Conservation (phyloP, 768 basidiomycete species). For the Ramaria rubella region DNA sequence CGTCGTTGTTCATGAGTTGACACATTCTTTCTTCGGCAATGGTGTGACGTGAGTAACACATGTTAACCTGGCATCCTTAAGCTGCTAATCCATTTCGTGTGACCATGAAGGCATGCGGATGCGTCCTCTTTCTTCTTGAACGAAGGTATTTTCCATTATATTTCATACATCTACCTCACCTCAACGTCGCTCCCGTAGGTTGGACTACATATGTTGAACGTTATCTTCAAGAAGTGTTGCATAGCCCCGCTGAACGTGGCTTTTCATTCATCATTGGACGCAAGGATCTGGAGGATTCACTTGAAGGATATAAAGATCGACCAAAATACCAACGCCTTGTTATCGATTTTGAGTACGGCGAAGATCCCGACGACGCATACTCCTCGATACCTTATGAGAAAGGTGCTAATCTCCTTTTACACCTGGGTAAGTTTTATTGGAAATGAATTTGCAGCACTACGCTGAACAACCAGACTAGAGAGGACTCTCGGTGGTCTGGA, state of each 20-base stretch:
- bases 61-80: slow-evolving; percentile 33
- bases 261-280: slow-evolving; percentile 76
- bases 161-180: neutral
- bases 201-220: slow-evolving; percentile 95
- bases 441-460: neutral
- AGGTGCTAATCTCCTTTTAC: slow-evolving; percentile 81
- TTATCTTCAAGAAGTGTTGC: slow-evolving; percentile 59
- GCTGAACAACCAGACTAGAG: slow-evolving; percentile 35
- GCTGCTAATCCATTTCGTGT: slow-evolving; percentile 59
- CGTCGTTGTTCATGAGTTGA: slow-evolving; percentile 82
- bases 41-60: slow-evolving; percentile 57
- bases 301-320: slow-evolving; percentile 49
- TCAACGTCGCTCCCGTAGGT: slow-evolving; percentile 25
- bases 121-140: slow-evolving; percentile 85
- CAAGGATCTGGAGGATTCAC: slow-evolving; percentile 63
- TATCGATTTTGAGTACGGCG: slow-evolving; percentile 63
- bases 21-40: slow-evolving; percentile 92
- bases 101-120: slow-evolving; percentile 48
- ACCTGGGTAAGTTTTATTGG: slow-evolving; percentile 51
- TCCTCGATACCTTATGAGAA: slow-evolving; percentile 77
- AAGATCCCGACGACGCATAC: slow-evolving; percentile 77
- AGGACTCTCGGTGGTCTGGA: slow-evolving; percentile 73
- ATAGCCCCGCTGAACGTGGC: slow-evolving; percentile 69
- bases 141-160: slow-evolving; percentile 36
- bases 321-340: slow-evolving; percentile 79